Conservation (phyloP, 225 moss, liverwort and hornwort genomes). For the Lunularia cruciata region DNA sequence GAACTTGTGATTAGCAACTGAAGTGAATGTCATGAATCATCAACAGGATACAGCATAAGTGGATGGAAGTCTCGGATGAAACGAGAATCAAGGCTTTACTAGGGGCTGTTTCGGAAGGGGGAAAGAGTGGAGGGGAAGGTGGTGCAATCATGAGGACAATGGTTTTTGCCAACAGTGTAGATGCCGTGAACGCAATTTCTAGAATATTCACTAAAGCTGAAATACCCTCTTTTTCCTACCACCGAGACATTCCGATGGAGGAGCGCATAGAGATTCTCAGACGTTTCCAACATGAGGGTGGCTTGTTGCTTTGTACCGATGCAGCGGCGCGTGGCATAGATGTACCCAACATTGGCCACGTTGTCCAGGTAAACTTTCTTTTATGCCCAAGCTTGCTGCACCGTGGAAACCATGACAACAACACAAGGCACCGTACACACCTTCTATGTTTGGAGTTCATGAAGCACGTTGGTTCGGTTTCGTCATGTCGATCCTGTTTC, state of each 20-base stretch:
- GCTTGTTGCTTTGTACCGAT: conserved; percentile 86
- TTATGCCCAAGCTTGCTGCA: too few species aligned
- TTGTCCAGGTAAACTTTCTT: conserved; percentile 61
- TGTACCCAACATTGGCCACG: conserved; percentile 77
- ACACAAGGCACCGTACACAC: too few species aligned
- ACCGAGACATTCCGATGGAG: conserved; percentile 66
- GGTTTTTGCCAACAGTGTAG: conserved; percentile 89
- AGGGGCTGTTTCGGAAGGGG: conserved; percentile 41
- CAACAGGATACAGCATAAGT: conserved; percentile 64
- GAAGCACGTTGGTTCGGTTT: too few species aligned
- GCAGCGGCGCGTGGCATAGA: conserved; percentile 92
- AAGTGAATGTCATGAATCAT: neutral
- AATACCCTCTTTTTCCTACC: conserved; percentile 65
- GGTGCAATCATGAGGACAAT: conserved; percentile 58
- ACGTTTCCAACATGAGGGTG: conserved; percentile 78
- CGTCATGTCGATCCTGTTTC: too few species aligned
- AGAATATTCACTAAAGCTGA: conserved; percentile 69
- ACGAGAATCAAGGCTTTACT: conserved; percentile 54
- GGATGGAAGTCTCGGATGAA: conserved; percentile 67
- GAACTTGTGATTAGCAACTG: too few species aligned
- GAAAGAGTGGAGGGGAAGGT: conserved; percentile 27
- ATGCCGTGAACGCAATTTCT: conserved; percentile 70
- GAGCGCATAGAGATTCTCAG: conserved; percentile 62
- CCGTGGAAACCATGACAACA: too few species aligned
- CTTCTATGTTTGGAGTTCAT: too few species aligned